Percentiles rank a stretch among this genome's conserved stretches.
These are phyloP conservation scores for Murraya koenigii DNA, from an alignment of 345 rosid genomes.

Conservation along the genomic window DNA sequence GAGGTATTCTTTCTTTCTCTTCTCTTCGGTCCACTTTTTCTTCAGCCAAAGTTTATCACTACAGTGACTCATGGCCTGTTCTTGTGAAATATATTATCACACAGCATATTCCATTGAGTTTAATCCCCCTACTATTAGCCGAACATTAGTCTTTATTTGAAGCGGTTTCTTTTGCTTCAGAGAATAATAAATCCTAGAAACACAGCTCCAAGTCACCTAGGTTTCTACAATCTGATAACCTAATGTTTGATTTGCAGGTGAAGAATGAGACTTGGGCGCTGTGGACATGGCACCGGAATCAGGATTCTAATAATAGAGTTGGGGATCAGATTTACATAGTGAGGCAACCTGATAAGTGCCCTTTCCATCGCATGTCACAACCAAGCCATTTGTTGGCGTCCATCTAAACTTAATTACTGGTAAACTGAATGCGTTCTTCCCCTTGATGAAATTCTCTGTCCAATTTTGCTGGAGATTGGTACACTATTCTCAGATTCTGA, in stretches of 20 bases:
- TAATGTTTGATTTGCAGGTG: conserved; percentile 40
- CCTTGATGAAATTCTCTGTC: neutral
- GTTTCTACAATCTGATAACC: neutral
- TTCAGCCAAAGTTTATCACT: neutral
- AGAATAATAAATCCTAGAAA: neutral
- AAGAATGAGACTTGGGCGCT: conserved; percentile 85
- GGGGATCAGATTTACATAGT: conserved; percentile 87
- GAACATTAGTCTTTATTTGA: neutral
- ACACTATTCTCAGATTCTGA: neutral
- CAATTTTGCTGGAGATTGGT: neutral
- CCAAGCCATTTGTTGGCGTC: conserved; percentile 15
- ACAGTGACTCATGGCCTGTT: neutral
- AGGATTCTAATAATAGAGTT: conserved; percentile 42
- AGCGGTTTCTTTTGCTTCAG: neutral
- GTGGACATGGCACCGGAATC: conserved; percentile 93
- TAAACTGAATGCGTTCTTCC: neutral
- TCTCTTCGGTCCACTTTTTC: neutral
- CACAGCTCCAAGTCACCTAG: neutral
- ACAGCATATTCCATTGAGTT: neutral
- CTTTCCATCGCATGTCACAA: conserved; percentile 6
- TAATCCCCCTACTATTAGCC: neutral
- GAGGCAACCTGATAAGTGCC: conserved; percentile 61
- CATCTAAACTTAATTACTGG: conserved; percentile 10
- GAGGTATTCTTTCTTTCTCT: conserved; percentile 50
- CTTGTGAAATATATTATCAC: neutral